These are phyloP conservation scores for Epichloe hybrida DNA, from an alignment of 2,329 filamentous ascomycete genomes.

Conservation along the genomic window DNA sequence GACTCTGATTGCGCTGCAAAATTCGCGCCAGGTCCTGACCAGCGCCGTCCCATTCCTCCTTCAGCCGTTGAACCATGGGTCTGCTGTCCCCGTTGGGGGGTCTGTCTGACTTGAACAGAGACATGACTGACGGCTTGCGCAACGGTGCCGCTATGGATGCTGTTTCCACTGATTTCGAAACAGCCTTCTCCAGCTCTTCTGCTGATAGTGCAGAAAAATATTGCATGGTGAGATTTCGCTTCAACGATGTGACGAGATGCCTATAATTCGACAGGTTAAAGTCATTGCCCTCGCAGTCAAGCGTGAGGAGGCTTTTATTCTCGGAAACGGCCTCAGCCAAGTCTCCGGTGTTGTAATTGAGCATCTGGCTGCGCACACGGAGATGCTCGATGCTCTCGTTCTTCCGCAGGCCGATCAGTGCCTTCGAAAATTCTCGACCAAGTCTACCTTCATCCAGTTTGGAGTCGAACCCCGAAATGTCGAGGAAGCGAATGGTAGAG, in stretches of 20 bases:
- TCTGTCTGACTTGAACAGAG: slow-evolving; percentile 21
- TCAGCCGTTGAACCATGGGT: slow-evolving; percentile 22
- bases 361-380: slow-evolving; percentile 41
- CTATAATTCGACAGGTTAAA: slow-evolving; percentile 38
- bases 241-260: slow-evolving; percentile 31
- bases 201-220: slow-evolving; percentile 30
- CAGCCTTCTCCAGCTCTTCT: slow-evolving; percentile 20
- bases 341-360: slow-evolving; percentile 39
- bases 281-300: slow-evolving; percentile 42
- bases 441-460: slow-evolving; percentile 45
- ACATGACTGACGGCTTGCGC: slow-evolving; percentile 22
- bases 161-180: slow-evolving; percentile 20
- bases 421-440: slow-evolving; percentile 37
- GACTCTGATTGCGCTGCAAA: slow-evolving; percentile 21
- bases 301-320: slow-evolving; percentile 34
- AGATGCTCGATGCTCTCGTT: slow-evolving; percentile 35
- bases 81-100: slow-evolving; percentile 15
- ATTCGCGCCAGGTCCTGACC: slow-evolving; percentile 20
- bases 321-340: slow-evolving; percentile 34
- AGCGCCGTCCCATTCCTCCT: slow-evolving; percentile 25
- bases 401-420: slow-evolving; percentile 32
- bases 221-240: slow-evolving; percentile 28
- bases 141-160: slow-evolving; percentile 14
- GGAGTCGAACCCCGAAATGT: slow-evolving; percentile 42
- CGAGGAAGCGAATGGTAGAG: slow-evolving; percentile 35